A percentile compares a stretch with the other conserved stretches of the same genome.
These are phyloP conservation scores for Talaromyces ruber DNA, from an alignment of 495 filamentous ascomycete genomes.

Conservation along the genomic window DNA sequence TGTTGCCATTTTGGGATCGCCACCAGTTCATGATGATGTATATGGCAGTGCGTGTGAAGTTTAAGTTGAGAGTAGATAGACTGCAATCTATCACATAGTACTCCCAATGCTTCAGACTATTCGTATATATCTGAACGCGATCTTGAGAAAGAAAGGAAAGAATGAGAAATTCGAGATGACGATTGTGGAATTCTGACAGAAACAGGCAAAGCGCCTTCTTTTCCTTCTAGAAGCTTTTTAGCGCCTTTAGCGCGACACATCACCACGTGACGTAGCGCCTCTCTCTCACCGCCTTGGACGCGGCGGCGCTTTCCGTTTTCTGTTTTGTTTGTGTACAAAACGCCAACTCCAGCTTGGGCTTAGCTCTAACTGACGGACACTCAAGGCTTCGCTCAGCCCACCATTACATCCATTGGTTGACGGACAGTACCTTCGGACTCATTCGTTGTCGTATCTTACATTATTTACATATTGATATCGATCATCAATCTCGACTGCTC, in stretches of 20 bases:
- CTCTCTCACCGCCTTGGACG: conserved; percentile 5
- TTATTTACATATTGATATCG: not conserved
- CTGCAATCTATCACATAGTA: not conserved
- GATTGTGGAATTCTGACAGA: not conserved
- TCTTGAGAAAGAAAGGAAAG: not conserved
- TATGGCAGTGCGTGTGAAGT: too few species aligned
- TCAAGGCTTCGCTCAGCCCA: not conserved
- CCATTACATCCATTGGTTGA: not conserved
- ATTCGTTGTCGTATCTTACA: not conserved
- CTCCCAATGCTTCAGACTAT: not conserved
- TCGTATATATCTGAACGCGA: not conserved
- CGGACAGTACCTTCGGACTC: not conserved
- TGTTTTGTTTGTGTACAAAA: conserved; percentile 13
- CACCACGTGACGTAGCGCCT: not conserved
- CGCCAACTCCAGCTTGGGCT: not conserved
- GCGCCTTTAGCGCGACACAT: not conserved
- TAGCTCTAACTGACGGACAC: not conserved
- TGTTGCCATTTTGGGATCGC: conserved; percentile 20
- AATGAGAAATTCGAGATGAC: not conserved
- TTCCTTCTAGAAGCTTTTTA: not conserved
- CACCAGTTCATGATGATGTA: conserved; percentile 2
- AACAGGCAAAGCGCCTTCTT: not conserved
- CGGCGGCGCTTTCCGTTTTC: not conserved
- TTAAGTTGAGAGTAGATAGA: not conserved
- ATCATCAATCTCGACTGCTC: not conserved